Evolutionary conservation across 257 asterid genomes (phyloP), one percentile per base, ranked within the genome.

Genomic region (Eucommia ulmoides): DNA sequence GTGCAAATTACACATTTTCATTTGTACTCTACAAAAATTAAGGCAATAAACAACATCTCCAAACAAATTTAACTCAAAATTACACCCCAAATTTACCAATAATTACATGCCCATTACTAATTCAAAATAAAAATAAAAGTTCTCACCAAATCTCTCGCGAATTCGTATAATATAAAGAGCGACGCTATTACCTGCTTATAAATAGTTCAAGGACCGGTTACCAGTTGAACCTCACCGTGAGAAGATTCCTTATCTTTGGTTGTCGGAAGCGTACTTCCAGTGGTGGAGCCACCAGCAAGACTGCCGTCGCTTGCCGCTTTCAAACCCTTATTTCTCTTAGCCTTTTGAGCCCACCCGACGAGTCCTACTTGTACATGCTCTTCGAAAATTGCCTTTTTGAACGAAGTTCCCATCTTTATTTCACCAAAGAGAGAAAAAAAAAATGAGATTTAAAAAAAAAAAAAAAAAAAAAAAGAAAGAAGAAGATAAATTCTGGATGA

Each of bases 361-460:
- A 91, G 84, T 49, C 99, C 89, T 3, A 23, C 84, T 81, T 81
- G 99, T 54, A 91, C 70, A 21, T 83, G 95, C 61, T 83, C 96
- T 0, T 86, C 94, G 22, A 91, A 91, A 65, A 91, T 86, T 4
- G 99, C 77, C 59, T 74, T 86, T 77, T 91, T 91, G 80, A 86
- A 91, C 63, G 83, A 68, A 7, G 95, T 86, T 54, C 99, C 99
- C 99, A 91, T 91, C 99, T 91, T 25, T 55, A 17, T 52, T 58
- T 33, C 38, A 51, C 44, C 7, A 38, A 2, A 6, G 11, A 6
- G 11, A 26, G 8, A 17, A 22, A 24, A 4, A 26, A 17, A 25
- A 61, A 49, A 21, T 44, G 24, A 49, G 15, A 46, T 10, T 8
- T n/a, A 10, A 16, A 22, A 60, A 16, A 25, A 54, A 64, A 12